Conservation (phyloP, 352 stramenopile genomes). For the Pythium diclinum region DNA sequence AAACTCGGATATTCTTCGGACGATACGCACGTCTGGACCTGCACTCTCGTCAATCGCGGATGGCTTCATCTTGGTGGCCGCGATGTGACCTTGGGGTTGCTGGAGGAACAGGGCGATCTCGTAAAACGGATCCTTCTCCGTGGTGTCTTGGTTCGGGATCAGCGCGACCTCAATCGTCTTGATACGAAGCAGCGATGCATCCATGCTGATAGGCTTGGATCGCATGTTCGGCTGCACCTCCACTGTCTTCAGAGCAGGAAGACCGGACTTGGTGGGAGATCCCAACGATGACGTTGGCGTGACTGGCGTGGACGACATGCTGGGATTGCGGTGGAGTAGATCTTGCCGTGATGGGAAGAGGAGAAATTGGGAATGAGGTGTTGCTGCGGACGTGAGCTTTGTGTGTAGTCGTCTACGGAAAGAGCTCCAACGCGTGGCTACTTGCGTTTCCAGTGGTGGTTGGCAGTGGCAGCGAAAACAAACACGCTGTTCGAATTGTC, state of each 20-base stretch:
- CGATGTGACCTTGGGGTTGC: neutral
- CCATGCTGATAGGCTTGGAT: neutral
- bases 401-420: no score
- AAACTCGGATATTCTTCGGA: neutral
- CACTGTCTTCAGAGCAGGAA: neutral
- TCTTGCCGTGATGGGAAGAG: neutral
- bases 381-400: neutral
- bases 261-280: neutral
- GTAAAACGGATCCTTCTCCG: conserved; percentile 8
- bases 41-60: neutral
- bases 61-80: neutral
- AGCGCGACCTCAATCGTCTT: neutral
- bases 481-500: neutral
- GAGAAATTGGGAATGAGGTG: neutral
- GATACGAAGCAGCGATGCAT: neutral
- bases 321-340: neutral
- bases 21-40: neutral
- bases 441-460: neutral
- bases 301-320: neutral
- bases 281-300: neutral
- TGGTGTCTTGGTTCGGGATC: neutral
- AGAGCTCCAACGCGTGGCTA: no score
- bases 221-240: neutral
- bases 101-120: conserved; percentile 6
- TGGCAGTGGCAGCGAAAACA: neutral